Percentiles rank a stretch among this genome's conserved stretches.
Evolutionary conservation across 2,329 filamentous ascomycete species (phyloP).

Genomic region (Furcasterigmium sp.): DNA sequence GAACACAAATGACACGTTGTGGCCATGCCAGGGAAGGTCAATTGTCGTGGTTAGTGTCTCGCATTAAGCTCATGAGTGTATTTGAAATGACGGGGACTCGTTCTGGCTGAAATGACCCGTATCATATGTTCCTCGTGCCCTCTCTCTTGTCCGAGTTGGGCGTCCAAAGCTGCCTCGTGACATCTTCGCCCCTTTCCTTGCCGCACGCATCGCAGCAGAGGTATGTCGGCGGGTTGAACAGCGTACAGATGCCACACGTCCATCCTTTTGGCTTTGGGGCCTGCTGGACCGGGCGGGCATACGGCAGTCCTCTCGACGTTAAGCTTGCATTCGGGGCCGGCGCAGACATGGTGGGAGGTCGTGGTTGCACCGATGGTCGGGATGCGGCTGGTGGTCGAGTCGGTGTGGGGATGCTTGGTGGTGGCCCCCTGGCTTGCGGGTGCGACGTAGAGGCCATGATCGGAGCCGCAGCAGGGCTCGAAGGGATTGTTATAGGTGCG

Average conservation of each 20-base stretch:
- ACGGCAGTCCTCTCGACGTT: conserved; percentile 2
- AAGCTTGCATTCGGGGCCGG: neutral
- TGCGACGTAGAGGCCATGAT: too few relatives aligned
- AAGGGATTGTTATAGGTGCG: too few relatives aligned
- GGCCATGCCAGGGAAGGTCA: too few relatives aligned
- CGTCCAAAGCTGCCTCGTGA: conserved; percentile 13
- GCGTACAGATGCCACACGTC: conserved; percentile 51
- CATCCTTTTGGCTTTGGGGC: conserved; percentile 27
- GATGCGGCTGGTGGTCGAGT: conserved; percentile 4
- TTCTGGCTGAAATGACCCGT: too few relatives aligned
- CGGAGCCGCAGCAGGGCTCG: too few relatives aligned
- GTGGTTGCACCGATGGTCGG: neutral
- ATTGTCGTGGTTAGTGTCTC: too few relatives aligned
- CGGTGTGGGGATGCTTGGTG: too few relatives aligned
- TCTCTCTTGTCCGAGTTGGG: conserved; percentile 13
- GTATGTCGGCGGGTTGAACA: conserved; percentile 46
- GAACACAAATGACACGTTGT: too few relatives aligned
- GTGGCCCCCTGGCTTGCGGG: too few relatives aligned
- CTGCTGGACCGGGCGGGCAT: neutral
- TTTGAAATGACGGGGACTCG: too few relatives aligned
- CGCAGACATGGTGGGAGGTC: neutral
- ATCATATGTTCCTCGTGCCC: too few relatives aligned
- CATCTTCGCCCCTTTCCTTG: conserved; percentile 11
- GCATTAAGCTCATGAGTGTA: too few relatives aligned
- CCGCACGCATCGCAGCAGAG: conserved; percentile 54